These are phyloP conservation scores for Galerina sulciceps DNA, from an alignment of 768 basidiomycete species.

Conservation along the genomic window DNA sequence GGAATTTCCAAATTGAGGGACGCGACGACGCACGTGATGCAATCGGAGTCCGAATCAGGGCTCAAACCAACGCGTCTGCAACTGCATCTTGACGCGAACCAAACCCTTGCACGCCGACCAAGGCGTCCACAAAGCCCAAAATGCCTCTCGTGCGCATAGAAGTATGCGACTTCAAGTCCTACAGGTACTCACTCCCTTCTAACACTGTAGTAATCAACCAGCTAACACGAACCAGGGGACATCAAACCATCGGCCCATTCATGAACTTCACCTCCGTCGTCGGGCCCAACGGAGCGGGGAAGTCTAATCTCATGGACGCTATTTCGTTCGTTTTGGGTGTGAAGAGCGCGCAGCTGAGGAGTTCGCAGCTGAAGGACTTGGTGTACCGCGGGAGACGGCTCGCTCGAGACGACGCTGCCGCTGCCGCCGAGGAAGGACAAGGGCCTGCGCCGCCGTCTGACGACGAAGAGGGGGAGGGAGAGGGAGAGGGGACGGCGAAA, in stretches of 20 bases:
- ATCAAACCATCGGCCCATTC: conserved; percentile 90
- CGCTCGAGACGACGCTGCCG: conserved; percentile 52
- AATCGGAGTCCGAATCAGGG: neutral
- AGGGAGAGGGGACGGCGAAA: conserved; percentile 84
- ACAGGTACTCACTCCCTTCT: too few species aligned
- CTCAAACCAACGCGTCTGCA: neutral
- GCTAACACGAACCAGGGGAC: conserved; percentile 49
- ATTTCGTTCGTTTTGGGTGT: conserved; percentile 99
- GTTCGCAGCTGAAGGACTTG: conserved; percentile 92
- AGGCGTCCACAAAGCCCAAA: neutral
- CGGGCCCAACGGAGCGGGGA: conserved; percentile 98
- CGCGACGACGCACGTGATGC: neutral
- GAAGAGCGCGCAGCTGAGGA: conserved; percentile 90
- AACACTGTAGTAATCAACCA: too few species aligned
- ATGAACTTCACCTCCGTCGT: conserved; percentile 94
- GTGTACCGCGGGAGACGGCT: conserved; percentile 90
- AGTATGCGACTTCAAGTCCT: conserved; percentile 97
- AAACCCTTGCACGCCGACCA: neutral
- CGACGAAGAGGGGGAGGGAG: conserved; percentile 56
- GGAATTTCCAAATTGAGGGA: too few species aligned
- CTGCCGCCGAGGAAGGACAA: conserved; percentile 44
- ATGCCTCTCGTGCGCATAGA: conserved; percentile 90
- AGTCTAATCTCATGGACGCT: conserved; percentile 99
- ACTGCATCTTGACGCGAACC: neutral
- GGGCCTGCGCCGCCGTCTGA: conserved; percentile 39